Evolutionary conservation across 768 basidiomycete species (phyloP), one percentile per base, ranked within the genome.

Genomic region (Pulveroboletus sp.): DNA sequence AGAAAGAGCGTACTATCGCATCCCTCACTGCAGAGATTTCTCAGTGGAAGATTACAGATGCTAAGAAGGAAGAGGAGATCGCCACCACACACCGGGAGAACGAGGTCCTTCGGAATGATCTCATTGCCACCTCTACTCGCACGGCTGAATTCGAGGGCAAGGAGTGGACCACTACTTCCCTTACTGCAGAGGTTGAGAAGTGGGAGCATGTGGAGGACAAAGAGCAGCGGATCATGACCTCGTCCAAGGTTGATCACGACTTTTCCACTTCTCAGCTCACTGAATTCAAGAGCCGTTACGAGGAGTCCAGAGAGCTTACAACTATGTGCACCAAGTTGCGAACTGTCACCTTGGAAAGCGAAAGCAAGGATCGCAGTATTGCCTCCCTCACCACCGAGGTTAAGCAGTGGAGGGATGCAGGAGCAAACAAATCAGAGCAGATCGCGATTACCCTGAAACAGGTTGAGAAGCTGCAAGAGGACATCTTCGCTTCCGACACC

Each of bases 31-130:
- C 20, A 16, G 44, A 47, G 6, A n/a, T 33, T 8, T 41, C 31
- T n/a, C 36, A 37, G n/a, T 36, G 40, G 42, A 43, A 36, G 37
- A 23, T 13, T 4, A 25, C 33, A 10, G 42, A 55, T 8, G 23
- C 23, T 21, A 16, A 13, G 12, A 49, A 45, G 20, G 4, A 31
- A 6, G 16, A 20, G 23, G 40, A 55, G 31, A 7, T 49, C 20
- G 12, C 11, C 1, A 7, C 7, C 20, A 19, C 16, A 13, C 42
- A 43, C 13, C 21, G 4, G 12, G 37, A 45, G 0, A 45, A 33
- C 10, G 52, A 55, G 17, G 17, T 17, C 20, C 40, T 56, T 43
- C 36, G 24, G 35, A 5, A 20, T 5, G 34, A 46, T 5, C 36
- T 55, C 32, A 31, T 32, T n/a, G 5, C n/a, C 5, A 19, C 33